These are phyloP conservation scores for Echites panduratus DNA, from an alignment of 257 asterid species.

Conservation along the genomic window DNA sequence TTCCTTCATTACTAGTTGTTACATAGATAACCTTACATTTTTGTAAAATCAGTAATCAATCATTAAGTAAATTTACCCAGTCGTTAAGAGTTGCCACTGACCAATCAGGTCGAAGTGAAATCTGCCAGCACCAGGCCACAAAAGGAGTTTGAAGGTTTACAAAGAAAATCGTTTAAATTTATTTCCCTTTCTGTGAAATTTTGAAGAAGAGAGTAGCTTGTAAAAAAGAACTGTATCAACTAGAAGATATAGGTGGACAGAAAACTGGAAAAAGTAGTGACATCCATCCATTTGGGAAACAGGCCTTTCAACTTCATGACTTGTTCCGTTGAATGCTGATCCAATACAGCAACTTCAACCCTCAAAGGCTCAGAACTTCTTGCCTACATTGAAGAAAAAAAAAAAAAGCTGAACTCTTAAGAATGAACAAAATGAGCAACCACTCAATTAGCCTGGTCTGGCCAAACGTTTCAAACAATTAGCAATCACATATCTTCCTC, in stretches of 20 bases:
- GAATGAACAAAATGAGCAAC: neutral
- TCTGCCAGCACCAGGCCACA: too few relatives aligned
- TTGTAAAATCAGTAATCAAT: too few relatives aligned
- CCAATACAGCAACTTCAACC: constrained; percentile 76
- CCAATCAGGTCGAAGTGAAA: too few relatives aligned
- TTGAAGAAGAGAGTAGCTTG: too few relatives aligned
- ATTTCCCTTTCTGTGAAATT: too few relatives aligned
- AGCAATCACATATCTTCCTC: neutral
- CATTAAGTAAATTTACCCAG: too few relatives aligned
- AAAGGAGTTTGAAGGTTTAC: too few relatives aligned
- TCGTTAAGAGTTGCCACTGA: too few relatives aligned
- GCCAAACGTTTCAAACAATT: neutral
- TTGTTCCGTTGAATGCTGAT: constrained; percentile 50
- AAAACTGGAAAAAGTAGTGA: constrained; percentile 70
- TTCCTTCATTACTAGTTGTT: too few relatives aligned
- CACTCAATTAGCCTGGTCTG: neutral
- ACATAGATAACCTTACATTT: too few relatives aligned
- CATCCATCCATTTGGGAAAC: constrained; percentile 88
- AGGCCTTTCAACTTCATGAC: constrained; percentile 64
- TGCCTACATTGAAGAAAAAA: constrained; percentile 42
- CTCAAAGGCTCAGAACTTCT: constrained; percentile 51
- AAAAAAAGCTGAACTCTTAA: neutral
- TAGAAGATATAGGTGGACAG: constrained; percentile 61
- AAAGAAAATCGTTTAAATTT: too few relatives aligned
- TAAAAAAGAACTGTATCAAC: neutral